Percentiles rank a stretch among this genome's conserved stretches.
Conservation (phyloP, 1,284 basidiomycete species). For the Tylopilus sp. region DNA sequence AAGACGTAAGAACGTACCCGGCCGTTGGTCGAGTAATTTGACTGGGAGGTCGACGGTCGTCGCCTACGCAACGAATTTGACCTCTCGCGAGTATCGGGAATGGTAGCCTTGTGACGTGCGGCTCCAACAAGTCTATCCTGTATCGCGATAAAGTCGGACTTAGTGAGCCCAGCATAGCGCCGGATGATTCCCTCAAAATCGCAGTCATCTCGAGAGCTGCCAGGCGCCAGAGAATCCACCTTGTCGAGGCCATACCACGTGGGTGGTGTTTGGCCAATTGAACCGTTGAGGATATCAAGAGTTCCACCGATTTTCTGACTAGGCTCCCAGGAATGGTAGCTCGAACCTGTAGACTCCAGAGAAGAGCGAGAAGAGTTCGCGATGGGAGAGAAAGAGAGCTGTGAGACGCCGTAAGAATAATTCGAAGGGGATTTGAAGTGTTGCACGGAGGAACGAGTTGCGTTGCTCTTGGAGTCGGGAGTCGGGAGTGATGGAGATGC, state of each 20-base stretch:
- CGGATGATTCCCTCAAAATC: constrained; percentile 65
- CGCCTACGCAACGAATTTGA: constrained; percentile 60
- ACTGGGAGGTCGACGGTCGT: constrained; percentile 76
- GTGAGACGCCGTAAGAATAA: constrained; percentile 49
- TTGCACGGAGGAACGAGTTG: constrained; percentile 52
- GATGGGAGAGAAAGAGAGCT: constrained; percentile 62
- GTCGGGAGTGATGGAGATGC: constrained; percentile 48
- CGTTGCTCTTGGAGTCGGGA: constrained; percentile 29
- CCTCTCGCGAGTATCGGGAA: constrained; percentile 53
- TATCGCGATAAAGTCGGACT: constrained; percentile 62
- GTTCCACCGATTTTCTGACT: constrained; percentile 50
- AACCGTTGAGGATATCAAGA: constrained; percentile 49
- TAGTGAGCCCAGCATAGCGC: constrained; percentile 62
- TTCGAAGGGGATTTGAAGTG: constrained; percentile 45
- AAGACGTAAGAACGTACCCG: constrained; percentile 41
- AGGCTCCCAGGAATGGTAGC: constrained; percentile 76
- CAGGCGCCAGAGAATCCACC: constrained; percentile 44
- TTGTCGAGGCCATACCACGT: constrained; percentile 64
- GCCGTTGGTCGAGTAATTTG: constrained; percentile 60
- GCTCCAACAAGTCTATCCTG: constrained; percentile 68
- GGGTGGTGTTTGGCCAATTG: constrained; percentile 41
- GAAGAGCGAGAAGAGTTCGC: constrained; percentile 74
- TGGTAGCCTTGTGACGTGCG: constrained; percentile 52
- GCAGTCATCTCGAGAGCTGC: constrained; percentile 49
- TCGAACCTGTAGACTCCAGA: constrained; percentile 72